Evolutionary conservation across 2,329 filamentous ascomycete species (phyloP), one percentile per base, ranked within the genome.

Genomic region (Colletotrichum euphorbiae): DNA sequence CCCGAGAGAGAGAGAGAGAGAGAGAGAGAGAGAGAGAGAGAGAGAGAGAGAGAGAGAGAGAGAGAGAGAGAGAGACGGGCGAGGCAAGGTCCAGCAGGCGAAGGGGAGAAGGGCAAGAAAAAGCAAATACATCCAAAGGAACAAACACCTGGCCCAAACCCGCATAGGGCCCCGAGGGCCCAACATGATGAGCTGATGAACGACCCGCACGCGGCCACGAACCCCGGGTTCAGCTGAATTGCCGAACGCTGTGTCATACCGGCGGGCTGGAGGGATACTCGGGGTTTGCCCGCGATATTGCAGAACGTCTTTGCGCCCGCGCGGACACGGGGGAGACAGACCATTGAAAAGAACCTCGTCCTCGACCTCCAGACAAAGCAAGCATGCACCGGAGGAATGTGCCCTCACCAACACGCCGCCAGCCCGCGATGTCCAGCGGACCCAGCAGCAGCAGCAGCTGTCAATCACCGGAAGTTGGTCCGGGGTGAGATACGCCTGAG

Each of bases 111-210:
- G 19, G 13, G 9, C 4, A 21, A 28, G 21, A 54, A 68, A 65
- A 68, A 68, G 65, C 52, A 68, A 68, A 50, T 28, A 58, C 57
- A 24, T 54, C 31, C 31, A 38, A 17, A 43, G 38, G 28, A 36
- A 50, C 43, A 57, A 36, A 50, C 43, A 57, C 64, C 64, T 52
- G 38, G 4, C 60, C 64, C 42, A 46, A 62, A 54, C 45, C 15
- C 48, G 59, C 36, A 64, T 51, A 36, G 38, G 61, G 24, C 24
- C 43, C 24, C n/a, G n/a, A n/a, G n/a, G n/a, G n/a, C 31, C 52
- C 21, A 59, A 19, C 46, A 21, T 50, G n/a, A 64, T 54, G 46
- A 64, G 52, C 46, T 59, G 65, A 68, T 59, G 60, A 65, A 59
- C 28, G 38, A 65, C 54, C 65, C 65, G 43, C 59, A 28, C 33